A percentile compares a stretch with the other conserved stretches of the same genome.
Conservation (phyloP, 179 eudicot species). For the Nepenthes alata region DNA sequence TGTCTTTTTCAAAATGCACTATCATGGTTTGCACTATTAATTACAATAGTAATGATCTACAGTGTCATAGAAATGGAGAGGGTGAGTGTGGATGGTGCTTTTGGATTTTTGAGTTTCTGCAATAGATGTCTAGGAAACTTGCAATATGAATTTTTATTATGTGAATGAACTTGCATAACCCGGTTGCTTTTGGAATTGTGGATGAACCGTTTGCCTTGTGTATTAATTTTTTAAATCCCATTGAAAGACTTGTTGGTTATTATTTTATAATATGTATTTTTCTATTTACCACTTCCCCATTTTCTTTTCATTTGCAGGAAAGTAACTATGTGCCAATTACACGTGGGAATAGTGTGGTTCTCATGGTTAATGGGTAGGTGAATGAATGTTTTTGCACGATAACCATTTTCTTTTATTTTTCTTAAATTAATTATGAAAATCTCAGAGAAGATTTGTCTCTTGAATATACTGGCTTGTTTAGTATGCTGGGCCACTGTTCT, state of each 20-base stretch:
- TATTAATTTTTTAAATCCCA: not conserved
- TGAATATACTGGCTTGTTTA: too few relatives aligned
- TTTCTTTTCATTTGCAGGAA: constrained; percentile 44
- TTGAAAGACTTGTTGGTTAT: not conserved
- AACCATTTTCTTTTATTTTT: not conserved
- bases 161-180: not conserved
- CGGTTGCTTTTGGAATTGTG: too few relatives aligned
- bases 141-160: too few relatives aligned
- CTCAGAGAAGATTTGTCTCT: too few relatives aligned
- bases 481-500: too few relatives aligned
- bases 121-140: too few relatives aligned
- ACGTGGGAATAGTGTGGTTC: constrained; percentile 74
- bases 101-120: not conserved
- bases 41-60: too few relatives aligned
- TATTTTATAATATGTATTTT: too few relatives aligned
- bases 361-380: constrained; percentile 81
- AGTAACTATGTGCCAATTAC: constrained; percentile 73
- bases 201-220: not conserved
- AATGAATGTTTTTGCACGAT: not conserved
- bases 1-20: too few relatives aligned
- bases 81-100: not conserved
- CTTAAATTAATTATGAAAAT: too few relatives aligned
- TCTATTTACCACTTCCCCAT: not conserved
- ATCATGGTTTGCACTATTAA: too few relatives aligned
- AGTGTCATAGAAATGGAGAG: too few relatives aligned